Base-by-base conservation (phyloP, 306 rosid genomes). In the Fragaria nilgerrensis region DNA sequence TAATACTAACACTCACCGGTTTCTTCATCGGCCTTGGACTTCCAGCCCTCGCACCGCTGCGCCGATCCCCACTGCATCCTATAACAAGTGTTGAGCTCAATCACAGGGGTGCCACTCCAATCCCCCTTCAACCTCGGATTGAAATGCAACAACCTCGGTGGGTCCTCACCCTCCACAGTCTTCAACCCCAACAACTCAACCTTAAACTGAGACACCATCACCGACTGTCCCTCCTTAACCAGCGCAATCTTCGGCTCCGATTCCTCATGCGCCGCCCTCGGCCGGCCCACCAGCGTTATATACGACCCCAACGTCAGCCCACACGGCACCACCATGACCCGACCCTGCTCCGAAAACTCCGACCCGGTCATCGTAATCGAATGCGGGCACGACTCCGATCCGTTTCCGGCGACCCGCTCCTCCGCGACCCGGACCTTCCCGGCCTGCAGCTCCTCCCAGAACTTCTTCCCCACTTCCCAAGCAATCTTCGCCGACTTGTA, bases 31-130 rank as follows among this genome's bases (percentile, higher is more conserved):
- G 97, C 97, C 75, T 85, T 88, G 0, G 99, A 91, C 79, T 86
- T 90, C 97, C 96, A 95, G 10, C 99, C 97, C 74, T 95, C 96
- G 61, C 99, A 95, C 6, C 99, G 87, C 50, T 83, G 78, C 3
- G 99, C 82, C 7, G 92, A 61, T 0, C 97, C 97, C 99, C 99
- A 95, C 75, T 95, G 99, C 99, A 92, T 92, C 73, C 99, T 78
- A 59, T 95, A 95, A 84, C 99, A 92, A 11, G 97, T 92, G 74
- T 95, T 95, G 22, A 83, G 86, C 86, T 95, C 99, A 79, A 95
- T 85, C 25, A 95, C 97, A 2, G 97, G 97, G 69, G 71, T 92
- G 19, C 89, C 91, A 70, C 97, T 89, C 99, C 99, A 95, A 85
- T 95, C 99, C 34, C 99, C 99, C 43, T 44, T 85, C 88, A 92